These are phyloP conservation scores for Aureobasidium sp. DNA, from an alignment of 2,329 filamentous ascomycete genomes.

Conservation along the genomic window DNA sequence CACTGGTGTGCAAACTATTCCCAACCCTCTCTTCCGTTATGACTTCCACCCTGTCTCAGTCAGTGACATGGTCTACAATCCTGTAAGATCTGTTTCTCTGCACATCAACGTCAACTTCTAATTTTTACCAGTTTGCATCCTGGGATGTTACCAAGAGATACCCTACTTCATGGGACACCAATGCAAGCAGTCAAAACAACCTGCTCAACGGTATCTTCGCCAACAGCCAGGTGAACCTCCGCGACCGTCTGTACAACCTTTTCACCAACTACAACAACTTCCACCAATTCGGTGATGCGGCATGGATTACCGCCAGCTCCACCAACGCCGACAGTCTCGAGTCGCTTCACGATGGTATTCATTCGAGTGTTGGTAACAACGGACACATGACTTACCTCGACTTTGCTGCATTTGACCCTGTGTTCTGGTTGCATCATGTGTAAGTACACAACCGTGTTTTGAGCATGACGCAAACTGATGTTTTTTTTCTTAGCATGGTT, in stretches of 20 bases:
- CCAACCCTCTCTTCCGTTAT: constrained; percentile 29
- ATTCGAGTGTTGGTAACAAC: constrained; percentile 46
- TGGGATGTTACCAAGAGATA: constrained; percentile 54
- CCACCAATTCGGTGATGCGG: constrained; percentile 60
- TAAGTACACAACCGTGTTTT: background rate
- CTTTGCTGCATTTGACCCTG: constrained; percentile 68
- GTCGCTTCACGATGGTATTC: constrained; percentile 39
- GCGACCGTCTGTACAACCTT: constrained; percentile 56
- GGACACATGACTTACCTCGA: constrained; percentile 64
- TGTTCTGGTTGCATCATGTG: constrained; percentile 67
- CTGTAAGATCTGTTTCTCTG: constrained; percentile 40
- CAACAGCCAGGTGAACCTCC: constrained; percentile 45
- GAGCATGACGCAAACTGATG: constrained; percentile 20
- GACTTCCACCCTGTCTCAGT: constrained; percentile 44
- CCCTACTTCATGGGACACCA: constrained; percentile 34
- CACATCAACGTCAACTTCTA: background rate
- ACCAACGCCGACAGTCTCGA: constrained; percentile 50
- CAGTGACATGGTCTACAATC: constrained; percentile 49
- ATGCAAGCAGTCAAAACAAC: constrained; percentile 51
- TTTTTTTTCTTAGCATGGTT: constrained; percentile 45
- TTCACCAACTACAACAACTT: constrained; percentile 61
- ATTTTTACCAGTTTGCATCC: constrained; percentile 41
- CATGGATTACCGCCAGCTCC: constrained; percentile 40
- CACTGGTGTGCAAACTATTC: constrained; percentile 25
- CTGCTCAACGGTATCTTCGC: constrained; percentile 46